Percentiles rank a stretch among this genome's conserved stretches.
These are phyloP conservation scores for Ramaria sp. DNA, from an alignment of 768 basidiomycete species.

Conservation along the genomic window DNA sequence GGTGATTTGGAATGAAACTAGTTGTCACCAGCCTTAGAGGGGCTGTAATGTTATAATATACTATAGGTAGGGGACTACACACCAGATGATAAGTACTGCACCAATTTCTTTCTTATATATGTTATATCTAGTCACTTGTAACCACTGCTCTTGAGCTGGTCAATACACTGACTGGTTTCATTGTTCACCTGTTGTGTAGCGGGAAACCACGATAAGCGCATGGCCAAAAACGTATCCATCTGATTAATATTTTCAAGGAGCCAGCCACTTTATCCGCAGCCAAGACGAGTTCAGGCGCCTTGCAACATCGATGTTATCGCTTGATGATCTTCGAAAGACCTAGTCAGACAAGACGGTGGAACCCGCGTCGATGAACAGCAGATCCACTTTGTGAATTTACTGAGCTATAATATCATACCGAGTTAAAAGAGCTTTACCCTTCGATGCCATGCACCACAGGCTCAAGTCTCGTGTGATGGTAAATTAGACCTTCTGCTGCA, in stretches of 20 bases:
- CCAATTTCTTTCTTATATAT: too few species aligned
- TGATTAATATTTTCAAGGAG: conserved; percentile 39
- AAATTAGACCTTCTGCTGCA: conserved; percentile 45
- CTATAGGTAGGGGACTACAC: too few species aligned
- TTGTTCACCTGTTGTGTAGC: conserved; percentile 1
- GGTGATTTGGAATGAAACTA: too few species aligned
- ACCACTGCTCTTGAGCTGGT: too few species aligned
- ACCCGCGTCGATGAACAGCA: conserved; percentile 42
- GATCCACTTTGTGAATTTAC: conserved; percentile 34
- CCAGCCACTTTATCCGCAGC: conserved; percentile 34
- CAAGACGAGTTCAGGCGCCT: conserved; percentile 39
- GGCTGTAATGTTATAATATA: too few species aligned
- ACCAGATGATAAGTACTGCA: too few species aligned
- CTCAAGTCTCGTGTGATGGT: conserved; percentile 44
- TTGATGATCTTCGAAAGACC: conserved; percentile 47
- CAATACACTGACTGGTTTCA: too few species aligned
- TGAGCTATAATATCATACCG: not conserved
- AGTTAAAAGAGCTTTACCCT: conserved; percentile 27
- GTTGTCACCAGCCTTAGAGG: too few species aligned
- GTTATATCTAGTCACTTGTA: too few species aligned
- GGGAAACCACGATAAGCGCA: conserved; percentile 43
- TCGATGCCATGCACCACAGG: conserved; percentile 51
- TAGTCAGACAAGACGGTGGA: conserved; percentile 46
- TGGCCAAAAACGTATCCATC: conserved; percentile 55
- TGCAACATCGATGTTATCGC: conserved; percentile 17